Percentiles rank a stretch among this genome's conserved stretches.
Evolutionary conservation across 2,329 filamentous ascomycete genomes (phyloP).

Genomic region (Bipolaris gigantea): DNA sequence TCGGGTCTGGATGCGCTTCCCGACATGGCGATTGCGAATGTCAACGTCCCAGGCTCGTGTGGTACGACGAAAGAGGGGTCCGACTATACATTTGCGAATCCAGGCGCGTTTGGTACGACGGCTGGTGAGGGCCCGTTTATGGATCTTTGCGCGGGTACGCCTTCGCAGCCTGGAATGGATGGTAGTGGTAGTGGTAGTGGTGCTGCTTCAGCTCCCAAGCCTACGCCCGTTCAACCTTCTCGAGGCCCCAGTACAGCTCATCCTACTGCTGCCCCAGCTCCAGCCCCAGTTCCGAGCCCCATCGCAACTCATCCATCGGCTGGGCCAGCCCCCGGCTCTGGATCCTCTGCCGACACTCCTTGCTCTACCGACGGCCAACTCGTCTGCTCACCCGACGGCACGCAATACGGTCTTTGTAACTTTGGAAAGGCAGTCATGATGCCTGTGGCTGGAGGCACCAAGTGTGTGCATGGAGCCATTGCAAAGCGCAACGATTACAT

Average conservation of each 20-base stretch:
- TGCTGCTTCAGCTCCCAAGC: not conserved
- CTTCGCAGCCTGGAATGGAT: not conserved
- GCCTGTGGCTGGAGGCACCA: constrained; percentile 48
- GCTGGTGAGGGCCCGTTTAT: constrained; percentile 28
- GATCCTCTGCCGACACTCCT: constrained; percentile 7
- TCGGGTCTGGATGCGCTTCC: constrained; percentile 63
- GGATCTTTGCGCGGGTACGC: constrained; percentile 29
- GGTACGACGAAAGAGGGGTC: constrained; percentile 50
- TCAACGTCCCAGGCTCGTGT: constrained; percentile 52
- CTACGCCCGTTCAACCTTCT: constrained; percentile 1
- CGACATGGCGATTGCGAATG: constrained; percentile 73
- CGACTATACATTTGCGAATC: constrained; percentile 61
- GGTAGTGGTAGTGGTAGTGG: not conserved
- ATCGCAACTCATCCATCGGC: not conserved
- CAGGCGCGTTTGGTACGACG: constrained; percentile 59
- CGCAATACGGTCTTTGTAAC: constrained; percentile 47
- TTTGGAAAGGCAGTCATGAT: constrained; percentile 45
- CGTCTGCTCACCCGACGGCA: constrained; percentile 43
- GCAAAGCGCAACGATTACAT: constrained; percentile 26
- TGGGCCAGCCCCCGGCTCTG: constrained; percentile 1
- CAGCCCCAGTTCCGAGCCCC: not conserved
- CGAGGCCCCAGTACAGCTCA: not conserved
- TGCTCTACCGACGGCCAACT: constrained; percentile 43
- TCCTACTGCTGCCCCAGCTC: not conserved
- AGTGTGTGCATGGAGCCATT: constrained; percentile 46